Base-by-base conservation (phyloP, 2,329 filamentous ascomycete genomes). In the Leptographium galeiforme region DNA sequence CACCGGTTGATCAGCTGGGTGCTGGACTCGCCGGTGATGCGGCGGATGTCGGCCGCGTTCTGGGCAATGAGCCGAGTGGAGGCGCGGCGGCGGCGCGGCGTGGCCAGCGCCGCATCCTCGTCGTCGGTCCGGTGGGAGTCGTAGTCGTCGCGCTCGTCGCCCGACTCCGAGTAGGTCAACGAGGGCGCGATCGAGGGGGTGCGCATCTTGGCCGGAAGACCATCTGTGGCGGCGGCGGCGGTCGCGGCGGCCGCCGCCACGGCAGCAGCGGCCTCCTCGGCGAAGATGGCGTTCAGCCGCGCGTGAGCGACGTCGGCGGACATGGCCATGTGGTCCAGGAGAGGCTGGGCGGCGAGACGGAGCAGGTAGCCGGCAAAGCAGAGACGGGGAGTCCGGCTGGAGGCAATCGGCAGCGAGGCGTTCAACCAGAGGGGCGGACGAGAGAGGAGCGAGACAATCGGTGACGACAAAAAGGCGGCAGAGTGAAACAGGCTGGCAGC, bases 11-110 rank as follows among this genome's bases (percentile, higher is more conserved):
- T 75, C 62, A 83, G 69, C 63, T 81, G 73, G 55, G 78, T 77
- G 16, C 77, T 79, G 8, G 79, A 76, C 66, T 82, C 79, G 59
- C 80, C 81, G 7, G 81, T 83, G 55, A 84, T 79, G 60, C 79
- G 74, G 62, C 78, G 77, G 43, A 84, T 75, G 58, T 84, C 80
- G 49, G 73, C 75, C 34, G 77, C 77, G 63, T 72, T 83, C 66
- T 82, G 78, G 45, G 79, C 77, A 60, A 84, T 82, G 46, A 88
- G 72, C 14, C 77, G 77, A 8, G 84, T 88, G 5, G 83, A 87
- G 53, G 83, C 85, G 51, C 84, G 82, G 52, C 84, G 77, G 34
- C 68, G 72, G 47, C 77, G 76, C 30, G 60, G 57, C 14, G 53
- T 56, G 5, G 57, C 50, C 43, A 57, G 49, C 4, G 51, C 52